These are phyloP conservation scores for Alternaria triticimaculans DNA, from an alignment of 2,329 filamentous ascomycete genomes.

Conservation along the genomic window DNA sequence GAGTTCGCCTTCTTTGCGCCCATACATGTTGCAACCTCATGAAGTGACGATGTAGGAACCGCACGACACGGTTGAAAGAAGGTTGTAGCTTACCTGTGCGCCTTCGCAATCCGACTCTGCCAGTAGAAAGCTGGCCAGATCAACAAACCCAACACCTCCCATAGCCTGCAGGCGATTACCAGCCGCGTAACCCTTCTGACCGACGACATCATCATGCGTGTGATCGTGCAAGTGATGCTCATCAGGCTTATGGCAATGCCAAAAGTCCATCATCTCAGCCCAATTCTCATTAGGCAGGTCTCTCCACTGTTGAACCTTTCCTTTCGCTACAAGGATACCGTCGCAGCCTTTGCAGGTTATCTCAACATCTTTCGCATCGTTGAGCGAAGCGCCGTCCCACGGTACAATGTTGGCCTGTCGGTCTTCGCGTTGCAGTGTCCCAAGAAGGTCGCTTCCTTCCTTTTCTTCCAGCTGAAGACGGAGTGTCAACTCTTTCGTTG, in stretches of 20 bases:
- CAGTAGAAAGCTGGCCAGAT: constrained; percentile 78
- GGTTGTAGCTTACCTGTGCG: constrained; percentile 51
- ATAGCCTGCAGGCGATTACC: constrained; percentile 74
- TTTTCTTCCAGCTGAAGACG: constrained; percentile 60
- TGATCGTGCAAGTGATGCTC: constrained; percentile 64
- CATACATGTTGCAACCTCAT: constrained; percentile 21
- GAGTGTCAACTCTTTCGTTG: constrained; percentile 60
- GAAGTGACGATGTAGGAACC: background rate
- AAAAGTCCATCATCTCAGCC: constrained; percentile 99
- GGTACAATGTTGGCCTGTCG: constrained; percentile 50
- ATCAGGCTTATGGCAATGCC: constrained; percentile 95
- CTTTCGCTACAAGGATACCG: constrained; percentile 22
- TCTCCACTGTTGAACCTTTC: constrained; percentile 69
- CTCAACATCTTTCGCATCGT: constrained; percentile 22
- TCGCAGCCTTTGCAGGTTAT: constrained; percentile 39
- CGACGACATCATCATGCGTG: constrained; percentile 38
- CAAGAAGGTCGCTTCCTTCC: constrained; percentile 39
- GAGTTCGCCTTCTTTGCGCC: constrained; percentile 65
- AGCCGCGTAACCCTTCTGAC: constrained; percentile 77
- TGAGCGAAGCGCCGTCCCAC: constrained; percentile 52
- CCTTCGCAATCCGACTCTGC: constrained; percentile 68
- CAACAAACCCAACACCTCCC: constrained; percentile 75
- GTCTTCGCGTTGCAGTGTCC: constrained; percentile 35
- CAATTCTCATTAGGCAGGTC: constrained; percentile 95
- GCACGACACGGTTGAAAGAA: background rate